Percentiles rank a stretch among this genome's conserved stretches.
These are phyloP conservation scores for Cupressus sempervirens DNA, from an alignment of 75 land plant genomes.

Conservation along the genomic window DNA sequence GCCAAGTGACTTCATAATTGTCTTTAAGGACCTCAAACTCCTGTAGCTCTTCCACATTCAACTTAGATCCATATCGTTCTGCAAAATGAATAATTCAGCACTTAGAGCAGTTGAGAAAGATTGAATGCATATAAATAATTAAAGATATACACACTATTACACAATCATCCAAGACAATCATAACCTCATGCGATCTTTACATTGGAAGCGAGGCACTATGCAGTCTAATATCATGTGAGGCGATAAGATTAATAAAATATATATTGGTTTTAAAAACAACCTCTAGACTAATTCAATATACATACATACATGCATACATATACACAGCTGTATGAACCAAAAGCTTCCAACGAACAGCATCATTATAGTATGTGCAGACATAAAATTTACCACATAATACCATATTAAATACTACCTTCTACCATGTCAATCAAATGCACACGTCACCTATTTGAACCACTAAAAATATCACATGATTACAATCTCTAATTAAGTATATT, in stretches of 20 bases:
- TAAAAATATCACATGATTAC: too few species aligned
- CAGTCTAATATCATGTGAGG: neutral
- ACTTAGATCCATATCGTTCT: conserved; percentile 73
- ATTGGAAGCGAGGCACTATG: too few species aligned
- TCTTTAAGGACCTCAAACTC: conserved; percentile 58
- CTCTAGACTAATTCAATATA: neutral
- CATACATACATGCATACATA: neutral
- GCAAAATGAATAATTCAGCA: conserved; percentile 11
- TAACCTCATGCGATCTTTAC: neutral
- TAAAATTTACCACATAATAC: too few species aligned
- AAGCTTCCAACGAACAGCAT: neutral
- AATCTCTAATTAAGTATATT: too few species aligned
- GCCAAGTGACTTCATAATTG: conserved; percentile 90
- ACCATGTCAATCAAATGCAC: too few species aligned
- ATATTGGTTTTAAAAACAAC: neutral
- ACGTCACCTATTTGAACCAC: too few species aligned
- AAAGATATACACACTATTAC: neutral
- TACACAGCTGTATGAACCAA: neutral
- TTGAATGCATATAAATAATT: neutral
- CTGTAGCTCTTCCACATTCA: conserved; percentile 56
- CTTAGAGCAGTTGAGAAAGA: neutral
- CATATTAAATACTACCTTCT: too few species aligned
- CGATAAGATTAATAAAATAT: neutral
- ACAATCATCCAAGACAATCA: neutral
- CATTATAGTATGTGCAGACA: too few species aligned